Evolutionary conservation across 305 asterid genomes (phyloP).

Genomic region (Fraxinus greggii): DNA sequence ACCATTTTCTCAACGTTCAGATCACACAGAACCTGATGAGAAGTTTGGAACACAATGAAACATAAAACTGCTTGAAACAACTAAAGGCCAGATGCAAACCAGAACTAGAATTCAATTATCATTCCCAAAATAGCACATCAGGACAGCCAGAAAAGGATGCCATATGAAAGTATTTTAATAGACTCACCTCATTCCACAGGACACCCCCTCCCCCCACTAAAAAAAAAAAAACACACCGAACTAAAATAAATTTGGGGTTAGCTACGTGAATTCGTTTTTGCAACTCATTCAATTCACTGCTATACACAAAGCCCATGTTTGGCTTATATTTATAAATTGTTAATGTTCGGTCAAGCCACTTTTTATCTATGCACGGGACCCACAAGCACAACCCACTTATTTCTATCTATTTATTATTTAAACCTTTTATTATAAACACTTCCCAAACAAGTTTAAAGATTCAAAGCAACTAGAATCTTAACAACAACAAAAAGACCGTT

Average conservation of each 20-base stretch:
- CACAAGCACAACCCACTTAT: not conserved
- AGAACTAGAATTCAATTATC: not conserved
- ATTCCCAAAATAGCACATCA: not conserved
- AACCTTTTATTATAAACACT: not conserved
- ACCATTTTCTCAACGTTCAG: conserved; percentile 74
- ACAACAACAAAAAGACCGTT: not conserved
- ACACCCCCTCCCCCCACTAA: not conserved
- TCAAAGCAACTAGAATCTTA: not conserved
- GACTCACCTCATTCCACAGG: not conserved
- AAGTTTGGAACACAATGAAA: conserved; percentile 13
- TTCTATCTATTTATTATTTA: not conserved
- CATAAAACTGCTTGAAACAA: not conserved
- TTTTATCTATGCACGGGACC: not conserved
- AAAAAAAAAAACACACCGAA: not conserved
- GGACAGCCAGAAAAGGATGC: not conserved
- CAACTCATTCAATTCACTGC: not conserved
- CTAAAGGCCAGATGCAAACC: conserved; percentile 2
- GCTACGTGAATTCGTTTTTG: not conserved
- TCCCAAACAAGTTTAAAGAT: not conserved
- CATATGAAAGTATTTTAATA: not conserved
- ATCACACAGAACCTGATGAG: conserved; percentile 64
- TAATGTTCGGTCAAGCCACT: not conserved
- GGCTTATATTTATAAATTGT: not conserved
- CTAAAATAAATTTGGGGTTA: not conserved
- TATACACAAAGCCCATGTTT: not conserved